These are phyloP conservation scores for Pseudovirgaria hyperparasitica DNA, from an alignment of 2,329 filamentous ascomycete species.

Conservation along the genomic window DNA sequence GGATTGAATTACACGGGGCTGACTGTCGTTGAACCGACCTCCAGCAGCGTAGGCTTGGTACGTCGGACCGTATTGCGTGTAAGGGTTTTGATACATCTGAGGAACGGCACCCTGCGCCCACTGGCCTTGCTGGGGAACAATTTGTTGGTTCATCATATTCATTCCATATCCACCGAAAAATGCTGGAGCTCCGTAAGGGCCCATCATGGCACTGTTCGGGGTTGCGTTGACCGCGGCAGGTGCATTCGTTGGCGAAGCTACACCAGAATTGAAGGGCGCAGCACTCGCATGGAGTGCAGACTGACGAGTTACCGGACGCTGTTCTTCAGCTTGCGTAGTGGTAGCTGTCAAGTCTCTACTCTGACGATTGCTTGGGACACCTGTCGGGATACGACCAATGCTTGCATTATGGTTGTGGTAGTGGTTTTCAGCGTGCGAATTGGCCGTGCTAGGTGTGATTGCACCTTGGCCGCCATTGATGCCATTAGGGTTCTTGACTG, in stretches of 20 bases:
- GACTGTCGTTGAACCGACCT: slow-evolving; percentile 54
- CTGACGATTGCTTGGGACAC: slow-evolving; percentile 53
- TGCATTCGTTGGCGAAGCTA: slow-evolving; percentile 21
- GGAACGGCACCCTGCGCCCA: slow-evolving; percentile 11
- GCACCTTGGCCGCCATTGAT: slow-evolving; percentile 24
- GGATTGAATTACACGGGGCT: slow-evolving; percentile 62
- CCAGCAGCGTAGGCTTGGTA: slow-evolving; percentile 25
- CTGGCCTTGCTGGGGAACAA: slow-evolving; percentile 18
- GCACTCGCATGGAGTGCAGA: slow-evolving; percentile 71
- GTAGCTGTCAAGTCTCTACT: slow-evolving; percentile 54
- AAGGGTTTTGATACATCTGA: slow-evolving; percentile 11
- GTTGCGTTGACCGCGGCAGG: slow-evolving; percentile 8
- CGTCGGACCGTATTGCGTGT: slow-evolving; percentile 11
- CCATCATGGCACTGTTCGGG: too few relatives aligned
- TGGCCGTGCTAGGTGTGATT: slow-evolving; percentile 9
- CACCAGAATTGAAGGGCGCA: slow-evolving; percentile 60
- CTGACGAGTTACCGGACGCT: slow-evolving; percentile 49
- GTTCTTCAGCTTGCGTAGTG: slow-evolving; percentile 32
- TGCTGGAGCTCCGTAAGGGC: too few relatives aligned
- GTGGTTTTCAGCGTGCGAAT: slow-evolving; percentile 45
- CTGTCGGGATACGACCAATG: slow-evolving; percentile 64
- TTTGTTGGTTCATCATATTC: slow-evolving; percentile 45
- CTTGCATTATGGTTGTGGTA: slow-evolving; percentile 66
- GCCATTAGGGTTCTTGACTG: slow-evolving; percentile 57
- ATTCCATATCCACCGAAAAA: slow-evolving; percentile 42